A percentile compares a stretch with the other conserved stretches of the same genome.
Evolutionary conservation across 192 early-diverging fungal species (phyloP).

Genomic region (Backusella australiensis): DNA sequence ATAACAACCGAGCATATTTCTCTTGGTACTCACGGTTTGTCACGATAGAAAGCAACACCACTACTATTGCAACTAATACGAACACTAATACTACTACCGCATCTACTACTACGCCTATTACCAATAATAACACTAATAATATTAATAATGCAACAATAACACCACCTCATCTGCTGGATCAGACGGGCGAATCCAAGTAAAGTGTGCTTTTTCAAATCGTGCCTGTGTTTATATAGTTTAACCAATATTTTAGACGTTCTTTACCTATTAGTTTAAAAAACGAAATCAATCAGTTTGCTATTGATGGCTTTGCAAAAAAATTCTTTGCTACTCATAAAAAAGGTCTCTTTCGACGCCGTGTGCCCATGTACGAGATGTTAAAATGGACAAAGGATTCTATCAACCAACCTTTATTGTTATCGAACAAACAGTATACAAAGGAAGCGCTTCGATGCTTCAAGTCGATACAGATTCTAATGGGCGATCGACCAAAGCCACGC

Average conservation of each 20-base stretch:
- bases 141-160: not conserved
- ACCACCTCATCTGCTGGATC: constrained; percentile 7
- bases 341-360: constrained; percentile 80
- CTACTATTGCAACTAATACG: not conserved
- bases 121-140: not conserved
- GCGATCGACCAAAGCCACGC: constrained; percentile 48
- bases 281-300: constrained; percentile 76
- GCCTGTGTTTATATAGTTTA: constrained; percentile 2
- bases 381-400: constrained; percentile 77
- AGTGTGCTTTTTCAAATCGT: too few species aligned
- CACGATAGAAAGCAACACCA: not conserved
- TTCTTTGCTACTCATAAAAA: constrained; percentile 89
- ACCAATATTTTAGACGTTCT: constrained; percentile 22
- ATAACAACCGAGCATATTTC: not conserved
- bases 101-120: not conserved
- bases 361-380: constrained; percentile 89
- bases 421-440: constrained; percentile 76
- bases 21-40: not conserved
- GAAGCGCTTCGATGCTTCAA: constrained; percentile 86
- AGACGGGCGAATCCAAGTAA: constrained; percentile 10
- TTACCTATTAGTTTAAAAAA: constrained; percentile 59
- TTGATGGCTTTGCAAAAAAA: constrained; percentile 86
- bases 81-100: not conserved
- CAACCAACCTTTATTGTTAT: constrained; percentile 76
- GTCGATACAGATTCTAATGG: constrained; percentile 82